Base-by-base conservation (phyloP, 805 yeast genomes). In the Torulaspora franciscae region DNA sequence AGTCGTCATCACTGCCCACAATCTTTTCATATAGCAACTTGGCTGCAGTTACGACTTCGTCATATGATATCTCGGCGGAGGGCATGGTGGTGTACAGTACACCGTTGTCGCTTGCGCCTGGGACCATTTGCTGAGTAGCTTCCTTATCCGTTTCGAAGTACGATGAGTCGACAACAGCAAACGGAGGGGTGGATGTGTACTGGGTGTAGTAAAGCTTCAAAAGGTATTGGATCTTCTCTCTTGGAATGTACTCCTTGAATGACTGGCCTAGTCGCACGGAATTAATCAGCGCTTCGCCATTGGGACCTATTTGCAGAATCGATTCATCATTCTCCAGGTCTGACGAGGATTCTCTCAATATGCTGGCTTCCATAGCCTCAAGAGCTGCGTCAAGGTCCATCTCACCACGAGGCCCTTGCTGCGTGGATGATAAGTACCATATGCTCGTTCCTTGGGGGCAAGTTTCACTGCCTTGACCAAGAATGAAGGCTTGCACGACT, bases 1-100 rank as follows among this genome's bases (percentile, higher is more conserved):
- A 93, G 66, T 91, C 98, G 57, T 91, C 97, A 61, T 85, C 93
- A 1, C 95, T 78, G 7, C 98, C 98, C 8, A 93, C 95, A 50
- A 91, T 81, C 45, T 75, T 73, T 49, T 79, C 81, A 63, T 87
- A 91, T 33, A 91, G 62, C 15, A 77, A 69, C 60, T 80, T 84
- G 6, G 90, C 88, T 49, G 88, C 93, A 2, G 90, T 80, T 14
- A 91, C 78, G 3, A 86, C 77, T 25, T 96, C 98, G 62, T 91
- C 97, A 64, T 89, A 91, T 30, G 95, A 83, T 25, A 93, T 75
- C 59, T 91, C 98, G 6, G 85, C 72, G 1, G 90, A 81, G 19
- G 95, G 95, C 79, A 85, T 78, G 38, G 80, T 69, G 0, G 80
- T 71, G 54, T 73, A 76, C 6, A 77, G 54, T 4, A 76, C 66